Base-by-base conservation (phyloP, 2,329 filamentous ascomycete genomes). In the Xylariaceae sp. region DNA sequence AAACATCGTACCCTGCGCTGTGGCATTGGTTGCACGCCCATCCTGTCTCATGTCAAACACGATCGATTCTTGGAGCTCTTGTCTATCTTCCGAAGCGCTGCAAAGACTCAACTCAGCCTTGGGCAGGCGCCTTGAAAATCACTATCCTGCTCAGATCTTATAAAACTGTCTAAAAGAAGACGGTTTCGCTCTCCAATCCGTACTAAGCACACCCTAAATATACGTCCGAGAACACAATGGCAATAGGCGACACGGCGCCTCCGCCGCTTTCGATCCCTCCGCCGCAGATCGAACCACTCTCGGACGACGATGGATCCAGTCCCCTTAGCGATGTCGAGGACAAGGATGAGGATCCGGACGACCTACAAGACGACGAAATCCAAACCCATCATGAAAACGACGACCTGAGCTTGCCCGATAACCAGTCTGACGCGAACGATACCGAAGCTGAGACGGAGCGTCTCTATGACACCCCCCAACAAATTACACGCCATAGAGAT, bases 361-460 rank as follows among this genome's bases (percentile, higher is more conserved):
- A 80, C 57, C 78, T 81, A 74, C 57, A 70, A 77, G 46, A 72
- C 74, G 58, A 70, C 67, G 56, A 72, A 68, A 26, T 58, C 61
- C 43, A 61, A 8, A 55, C 48, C 58, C 57, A 65, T 55, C 56
- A 58, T 58, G 60, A 63, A 49, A 61, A 64, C 51, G 64, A 65
- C 9, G 61, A 63, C 6, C 54, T 52, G 27, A 65, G 62, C 62
- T 77, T 77, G 6, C 76, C 79, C 62, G 81, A 76, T 63, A 75
- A 80, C 59, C 76, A 82, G 55, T 83, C 84, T 12, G 80, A 84
- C 57, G 76, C 74, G 62, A 81, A 84, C 66, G 82, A 83, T 69
- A 86, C 91, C 3, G 92, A 97, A 72, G 92, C 92, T 35, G 92
- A 96, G 73, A 97, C 92, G 1, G 91, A 96, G 73, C 86, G 94